Percentiles rank a stretch among this genome's conserved stretches.
phyloP scores from a whole-genome alignment of 1,284 basidiomycete genomes.

The Trichosporon sp. region DNA sequence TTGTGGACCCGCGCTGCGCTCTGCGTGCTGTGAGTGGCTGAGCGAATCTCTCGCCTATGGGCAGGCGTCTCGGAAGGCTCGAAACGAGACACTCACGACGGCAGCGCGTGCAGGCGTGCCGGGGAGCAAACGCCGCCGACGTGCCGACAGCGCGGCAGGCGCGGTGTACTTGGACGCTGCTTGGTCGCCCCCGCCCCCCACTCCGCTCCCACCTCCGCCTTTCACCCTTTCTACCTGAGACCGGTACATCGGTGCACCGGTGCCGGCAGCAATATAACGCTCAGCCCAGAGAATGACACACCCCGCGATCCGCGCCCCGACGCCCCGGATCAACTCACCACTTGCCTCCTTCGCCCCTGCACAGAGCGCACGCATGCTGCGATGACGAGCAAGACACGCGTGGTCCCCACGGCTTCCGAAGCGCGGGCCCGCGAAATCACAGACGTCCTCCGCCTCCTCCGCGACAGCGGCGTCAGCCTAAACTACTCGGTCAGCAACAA shows the following conservation, averaged over 20 bases:
- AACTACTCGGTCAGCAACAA: background rate
- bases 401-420: background rate
- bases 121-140: background rate
- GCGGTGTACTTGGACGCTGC: background rate
- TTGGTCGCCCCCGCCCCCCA: background rate
- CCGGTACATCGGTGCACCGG: background rate
- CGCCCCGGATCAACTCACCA: background rate
- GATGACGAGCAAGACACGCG: background rate
- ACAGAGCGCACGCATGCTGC: background rate
- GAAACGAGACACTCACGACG: background rate
- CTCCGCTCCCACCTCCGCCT: background rate
- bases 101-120: too few species aligned
- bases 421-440: background rate
- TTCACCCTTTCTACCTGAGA: background rate
- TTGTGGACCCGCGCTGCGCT: background rate
- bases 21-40: background rate
- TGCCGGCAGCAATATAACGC: background rate
- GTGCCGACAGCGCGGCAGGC: too few species aligned
- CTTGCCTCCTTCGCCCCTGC: too few species aligned
- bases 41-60: background rate
- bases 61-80: background rate
- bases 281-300: background rate
- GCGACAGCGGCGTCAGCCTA: background rate
- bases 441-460: background rate
- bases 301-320: background rate